Conservation (phyloP, 768 basidiomycete species). For the Termitomyces sp. region DNA sequence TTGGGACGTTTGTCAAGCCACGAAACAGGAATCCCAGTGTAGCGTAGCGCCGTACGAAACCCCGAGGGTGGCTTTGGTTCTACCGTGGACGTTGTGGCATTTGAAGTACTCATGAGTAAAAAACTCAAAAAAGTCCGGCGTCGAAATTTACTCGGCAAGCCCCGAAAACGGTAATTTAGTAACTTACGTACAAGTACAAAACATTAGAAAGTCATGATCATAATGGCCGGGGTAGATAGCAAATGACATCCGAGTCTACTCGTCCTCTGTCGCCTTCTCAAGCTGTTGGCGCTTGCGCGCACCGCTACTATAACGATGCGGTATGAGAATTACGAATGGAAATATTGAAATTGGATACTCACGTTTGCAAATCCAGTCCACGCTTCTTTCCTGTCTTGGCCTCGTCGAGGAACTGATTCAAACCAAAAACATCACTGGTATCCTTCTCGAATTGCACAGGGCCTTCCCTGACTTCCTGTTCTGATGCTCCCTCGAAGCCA, state of each 20-base stretch:
- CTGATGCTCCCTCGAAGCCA: conserved; percentile 89
- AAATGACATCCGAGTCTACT: conserved; percentile 18
- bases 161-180: neutral
- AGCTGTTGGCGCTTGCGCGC: conserved; percentile 70
- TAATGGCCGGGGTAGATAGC: too few species aligned
- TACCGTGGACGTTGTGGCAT: conserved; percentile 19
- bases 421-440: conserved; percentile 92
- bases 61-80: conserved; percentile 41
- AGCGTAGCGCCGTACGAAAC: conserved; percentile 56
- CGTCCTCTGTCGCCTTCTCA: conserved; percentile 50
- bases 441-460: conserved; percentile 99
- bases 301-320: conserved; percentile 35
- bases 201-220: neutral
- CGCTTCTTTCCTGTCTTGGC: conserved; percentile 95
- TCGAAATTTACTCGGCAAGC: conserved; percentile 18
- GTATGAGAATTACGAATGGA: neutral
- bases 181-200: neutral
- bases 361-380: conserved; percentile 76
- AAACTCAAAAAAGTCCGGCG: neutral
- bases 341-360: conserved; percentile 26
- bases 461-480: conserved; percentile 83
- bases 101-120: conserved; percentile 21
- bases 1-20: conserved; percentile 85
- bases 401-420: conserved; percentile 96
- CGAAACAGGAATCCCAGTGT: conserved; percentile 66